Evolutionary conservation across 495 filamentous ascomycete species (phyloP).

Genomic region (Evansstolkia leycettana): DNA sequence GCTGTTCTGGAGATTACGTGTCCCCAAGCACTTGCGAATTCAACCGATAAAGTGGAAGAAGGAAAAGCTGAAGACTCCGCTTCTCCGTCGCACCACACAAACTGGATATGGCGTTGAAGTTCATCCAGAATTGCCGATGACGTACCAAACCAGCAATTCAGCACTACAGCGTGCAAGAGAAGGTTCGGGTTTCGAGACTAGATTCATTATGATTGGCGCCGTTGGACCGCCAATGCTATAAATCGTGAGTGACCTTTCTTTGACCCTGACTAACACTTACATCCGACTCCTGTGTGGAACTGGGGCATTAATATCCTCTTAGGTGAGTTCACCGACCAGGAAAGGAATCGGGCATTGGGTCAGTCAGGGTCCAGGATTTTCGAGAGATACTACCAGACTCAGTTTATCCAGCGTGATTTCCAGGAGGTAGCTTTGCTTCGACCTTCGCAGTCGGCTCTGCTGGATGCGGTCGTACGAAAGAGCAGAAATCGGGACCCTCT

Average conservation of each 20-base stretch:
- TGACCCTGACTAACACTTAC: background rate
- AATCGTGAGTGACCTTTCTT: constrained; percentile 12
- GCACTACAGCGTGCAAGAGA: constrained; percentile 9
- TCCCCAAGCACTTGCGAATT: constrained; percentile 12
- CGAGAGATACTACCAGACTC: constrained; percentile 18
- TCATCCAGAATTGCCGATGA: constrained; percentile 12
- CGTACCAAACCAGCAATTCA: constrained; percentile 10
- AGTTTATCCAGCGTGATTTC: constrained; percentile 17
- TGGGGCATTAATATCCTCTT: background rate
- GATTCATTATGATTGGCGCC: constrained; percentile 21
- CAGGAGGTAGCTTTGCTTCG: constrained; percentile 17
- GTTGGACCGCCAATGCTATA: constrained; percentile 20
- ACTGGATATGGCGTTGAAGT: constrained; percentile 14
- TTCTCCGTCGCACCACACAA: constrained; percentile 12
- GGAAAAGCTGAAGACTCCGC: constrained; percentile 13
- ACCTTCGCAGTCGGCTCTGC: constrained; percentile 11
- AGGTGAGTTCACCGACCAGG: constrained; percentile 17
- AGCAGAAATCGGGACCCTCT: constrained; percentile 15
- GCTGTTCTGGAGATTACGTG: constrained; percentile 16
- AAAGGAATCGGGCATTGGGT: constrained; percentile 17
- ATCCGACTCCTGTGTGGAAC: too few species aligned
- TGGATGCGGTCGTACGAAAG: constrained; percentile 10
- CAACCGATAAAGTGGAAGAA: constrained; percentile 14
- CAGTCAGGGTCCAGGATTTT: constrained; percentile 17
- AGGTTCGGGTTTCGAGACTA: constrained; percentile 18